Base-by-base conservation (phyloP, 306 rosid genomes). In the Pterocarpus santalinus region DNA sequence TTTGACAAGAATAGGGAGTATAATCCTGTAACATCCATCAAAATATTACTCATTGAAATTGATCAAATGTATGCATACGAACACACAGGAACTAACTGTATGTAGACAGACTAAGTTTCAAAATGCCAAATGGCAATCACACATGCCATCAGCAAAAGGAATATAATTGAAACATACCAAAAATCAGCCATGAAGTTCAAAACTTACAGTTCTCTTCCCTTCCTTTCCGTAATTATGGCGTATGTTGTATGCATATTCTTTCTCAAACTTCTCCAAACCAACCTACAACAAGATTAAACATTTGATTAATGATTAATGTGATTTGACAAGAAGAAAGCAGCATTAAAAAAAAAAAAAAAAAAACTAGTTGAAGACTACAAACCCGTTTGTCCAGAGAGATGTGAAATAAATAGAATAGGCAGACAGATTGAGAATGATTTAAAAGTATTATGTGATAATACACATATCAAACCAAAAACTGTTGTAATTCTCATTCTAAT, bases 141-240 rank as follows among this genome's bases (percentile, higher is more conserved):
- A 47, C 11, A 60, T 22, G 58, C 47, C 39, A 70, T 75, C 63
- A 55, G 70, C 57, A 76, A 72, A 46, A 13, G 33, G 47, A 77
- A 71, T 64, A 34, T 65, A 47, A 63, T 63, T 38, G 43, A 58
- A 33, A 60, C 36, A 75, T 56, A 62, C 76, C 51, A 65, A 57
- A 64, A 73, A 77, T 33, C 75, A 69, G 55, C 13, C 0, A 43
- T 46, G 2, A 46, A 77, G 80, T 77, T 76, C 56, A 86, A 49
- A 72, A 80, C 97, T 84, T 92, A 95, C 98, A 65, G 93, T 89
- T 87, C 97, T 90, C 86, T 95, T 95, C 81, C 98, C 98, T 85
- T 95, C 98, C 82, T 83, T 86, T 79, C 98, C 98, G 79, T 93
- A 95, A 78, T 89, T 95, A 90, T 93, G 99, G 69, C 97, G 94